Evolutionary conservation across 1,139 yeast species (phyloP).

Genomic region (Candida tropicalis): DNA sequence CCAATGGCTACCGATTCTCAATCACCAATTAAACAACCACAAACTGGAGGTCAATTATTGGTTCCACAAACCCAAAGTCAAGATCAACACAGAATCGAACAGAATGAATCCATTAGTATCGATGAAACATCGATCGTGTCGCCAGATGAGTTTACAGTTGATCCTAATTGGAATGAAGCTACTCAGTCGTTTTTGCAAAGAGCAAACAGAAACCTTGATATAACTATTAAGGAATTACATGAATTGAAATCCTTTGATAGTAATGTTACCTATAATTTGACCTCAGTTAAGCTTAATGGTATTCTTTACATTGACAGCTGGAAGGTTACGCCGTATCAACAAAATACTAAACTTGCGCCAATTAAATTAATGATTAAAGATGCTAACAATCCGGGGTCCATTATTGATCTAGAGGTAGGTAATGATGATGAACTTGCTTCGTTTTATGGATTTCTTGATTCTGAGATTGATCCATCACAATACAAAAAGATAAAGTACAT

Average conservation of each 20-base stretch:
- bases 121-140: too few species aligned
- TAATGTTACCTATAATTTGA: background rate
- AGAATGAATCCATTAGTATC: too few species aligned
- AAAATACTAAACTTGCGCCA: conserved; percentile 31
- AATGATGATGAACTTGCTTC: conserved; percentile 29
- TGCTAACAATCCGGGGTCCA: background rate
- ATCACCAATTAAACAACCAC: background rate
- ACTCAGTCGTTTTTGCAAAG: background rate
- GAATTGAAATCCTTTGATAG: background rate
- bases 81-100: background rate
- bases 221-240: background rate
- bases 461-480: conserved; percentile 27
- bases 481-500: conserved; percentile 4
- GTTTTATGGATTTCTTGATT: conserved; percentile 30
- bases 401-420: conserved; percentile 27
- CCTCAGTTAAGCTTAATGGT: conserved; percentile 21
- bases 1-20: background rate
- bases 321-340: conserved; percentile 31
- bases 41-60: background rate
- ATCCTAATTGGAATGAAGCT: background rate
- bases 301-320: conserved; percentile 24
- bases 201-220: background rate
- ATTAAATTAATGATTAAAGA: conserved; percentile 27
- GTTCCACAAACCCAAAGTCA: background rate
- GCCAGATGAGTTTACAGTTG: background rate